Evolutionary conservation across 495 filamentous ascomycete species (phyloP), one percentile per base, ranked within the genome.

Genomic region (Tetracladium marchalianum): DNA sequence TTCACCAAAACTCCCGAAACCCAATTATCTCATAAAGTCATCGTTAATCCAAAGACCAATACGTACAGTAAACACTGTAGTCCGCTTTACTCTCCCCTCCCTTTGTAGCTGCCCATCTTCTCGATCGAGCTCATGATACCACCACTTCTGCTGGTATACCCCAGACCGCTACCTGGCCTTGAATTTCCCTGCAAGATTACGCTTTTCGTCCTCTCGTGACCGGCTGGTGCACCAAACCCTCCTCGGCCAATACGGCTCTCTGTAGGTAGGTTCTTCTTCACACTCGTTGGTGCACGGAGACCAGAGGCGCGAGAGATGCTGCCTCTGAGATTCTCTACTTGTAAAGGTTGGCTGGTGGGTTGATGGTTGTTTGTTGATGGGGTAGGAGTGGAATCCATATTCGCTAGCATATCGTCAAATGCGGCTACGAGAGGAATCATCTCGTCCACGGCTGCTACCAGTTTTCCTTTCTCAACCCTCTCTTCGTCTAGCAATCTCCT

Each of bases 401-500:
- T 38, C 7, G 55, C 47, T 2, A 58, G 36, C 51, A 58, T 54
- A 13, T 58, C 51, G 18, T 66, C 63, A 35, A 51, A 58, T 12
- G 62, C 51, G 11, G 44, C 45, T 2, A 58, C 44, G 4, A 81
- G 72, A 12, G 65, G 54, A 81, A 80, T 84, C 81, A 97, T 77
- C 63, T 96, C 89, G 57, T 97, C 92, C 1, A 92, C 89, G 0
- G 88, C 81, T 39, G 79, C 76, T n/a, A 98, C 89, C 37, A 98
- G 70, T 54, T 95, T 89, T 32, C 88, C 88, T 64, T 95, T 98
- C 66, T 98, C 92, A 16, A 84, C 73, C 2, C 90, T 74, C 64
- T 96, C 93, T 27, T 75, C 69, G 58, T 92, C 80, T 13, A 88
- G 65, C 24, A 87, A 71, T 16, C 65, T 56, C 16, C 79, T 67